phyloP scores from a whole-genome alignment of 2,329 filamentous ascomycete genomes.

The Exophiala sideris region DNA sequence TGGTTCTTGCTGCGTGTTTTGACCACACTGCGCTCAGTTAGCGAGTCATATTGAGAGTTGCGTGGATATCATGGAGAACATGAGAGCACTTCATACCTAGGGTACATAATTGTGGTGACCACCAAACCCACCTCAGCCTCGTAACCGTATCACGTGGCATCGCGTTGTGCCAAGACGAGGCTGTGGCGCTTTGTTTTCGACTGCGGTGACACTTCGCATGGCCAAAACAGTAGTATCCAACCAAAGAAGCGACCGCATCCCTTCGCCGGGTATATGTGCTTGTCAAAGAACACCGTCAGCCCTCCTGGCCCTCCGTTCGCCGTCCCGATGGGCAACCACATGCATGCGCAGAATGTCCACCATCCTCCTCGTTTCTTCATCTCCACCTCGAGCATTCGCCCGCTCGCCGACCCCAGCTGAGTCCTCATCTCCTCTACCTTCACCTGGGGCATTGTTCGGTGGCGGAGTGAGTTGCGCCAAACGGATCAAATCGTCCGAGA shows the following conservation, averaged over 20 bases:
- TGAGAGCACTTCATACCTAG: no score
- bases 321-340: constrained; percentile 20
- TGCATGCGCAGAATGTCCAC: constrained; percentile 31
- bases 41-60: no score
- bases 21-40: no score
- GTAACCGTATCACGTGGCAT: constrained; percentile 1
- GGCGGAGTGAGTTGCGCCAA: neutral
- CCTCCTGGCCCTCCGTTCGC: constrained; percentile 17
- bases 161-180: constrained; percentile 2
- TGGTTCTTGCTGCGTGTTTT: no score
- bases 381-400: constrained; percentile 35
- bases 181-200: neutral
- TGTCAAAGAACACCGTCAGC: neutral
- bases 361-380: constrained; percentile 42
- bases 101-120: neutral
- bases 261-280: no score
- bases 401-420: constrained; percentile 33
- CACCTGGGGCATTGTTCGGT: constrained; percentile 30
- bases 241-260: neutral
- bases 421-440: constrained; percentile 30
- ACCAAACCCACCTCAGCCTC: neutral
- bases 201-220: neutral
- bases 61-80: no score
- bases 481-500: constrained; percentile 16
- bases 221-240: neutral